A percentile compares a stretch with the other conserved stretches of the same genome.
phyloP scores from a whole-genome alignment of 2,329 filamentous ascomycete species.

The Graphium sp. region DNA sequence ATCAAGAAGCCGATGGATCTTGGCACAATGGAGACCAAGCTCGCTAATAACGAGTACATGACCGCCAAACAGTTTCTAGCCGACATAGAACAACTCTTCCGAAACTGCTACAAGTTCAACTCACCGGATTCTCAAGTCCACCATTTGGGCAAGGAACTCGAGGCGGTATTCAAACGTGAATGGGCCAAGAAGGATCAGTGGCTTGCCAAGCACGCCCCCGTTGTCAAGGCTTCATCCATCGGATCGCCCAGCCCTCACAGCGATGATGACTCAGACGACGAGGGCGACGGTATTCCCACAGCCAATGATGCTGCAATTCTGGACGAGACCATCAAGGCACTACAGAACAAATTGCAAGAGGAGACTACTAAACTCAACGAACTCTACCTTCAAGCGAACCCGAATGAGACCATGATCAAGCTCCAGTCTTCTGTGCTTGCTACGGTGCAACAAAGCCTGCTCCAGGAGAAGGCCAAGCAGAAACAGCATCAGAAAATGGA shows the following conservation, averaged over 20 bases:
- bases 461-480: conserved; percentile 53
- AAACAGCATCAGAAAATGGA: conserved; percentile 31
- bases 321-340: conserved; percentile 28
- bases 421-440: conserved; percentile 45
- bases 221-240: conserved; percentile 29
- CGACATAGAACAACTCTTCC: conserved; percentile 68
- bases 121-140: conserved; percentile 56
- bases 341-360: conserved; percentile 32
- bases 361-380: conserved; percentile 42
- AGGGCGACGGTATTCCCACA: conserved; percentile 22
- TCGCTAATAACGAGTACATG: conserved; percentile 63
- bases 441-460: conserved; percentile 54
- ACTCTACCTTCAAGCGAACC: conserved; percentile 30
- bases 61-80: conserved; percentile 72
- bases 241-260: conserved; percentile 48
- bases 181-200: conserved; percentile 70
- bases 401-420: conserved; percentile 33
- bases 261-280: conserved; percentile 57
- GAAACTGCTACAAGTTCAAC: conserved; percentile 90
- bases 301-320: conserved; percentile 21
- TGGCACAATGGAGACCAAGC: conserved; percentile 60
- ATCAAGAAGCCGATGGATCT: conserved; percentile 98
- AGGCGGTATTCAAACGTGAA: conserved; percentile 57
- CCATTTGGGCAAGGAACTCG: conserved; percentile 51
- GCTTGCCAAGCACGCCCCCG: conserved; percentile 61